Base-by-base conservation (phyloP, 768 basidiomycete species). In the Serendipita indica region DNA sequence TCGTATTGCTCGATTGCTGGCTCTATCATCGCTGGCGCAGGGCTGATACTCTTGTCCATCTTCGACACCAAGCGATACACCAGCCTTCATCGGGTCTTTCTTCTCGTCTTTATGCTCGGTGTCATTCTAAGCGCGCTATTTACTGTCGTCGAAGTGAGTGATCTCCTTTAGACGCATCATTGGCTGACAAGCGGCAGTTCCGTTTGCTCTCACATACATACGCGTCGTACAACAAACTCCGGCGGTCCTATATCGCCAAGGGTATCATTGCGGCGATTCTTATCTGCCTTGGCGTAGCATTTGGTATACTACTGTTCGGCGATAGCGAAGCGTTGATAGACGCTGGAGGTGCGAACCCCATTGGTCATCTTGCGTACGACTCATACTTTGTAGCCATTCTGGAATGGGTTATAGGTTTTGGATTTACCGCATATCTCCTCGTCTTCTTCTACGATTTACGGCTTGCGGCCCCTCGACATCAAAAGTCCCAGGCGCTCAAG, bases 331-430 rank as follows among this genome's bases (percentile, higher is more conserved):
- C 65, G 84, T 2, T 81, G 70, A 63, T 64, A 66, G 7, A 74
- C 69, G 0, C 62, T 62, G 1, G 68, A 82, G 60, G 78, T 71
- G 0, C 83, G 79, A 67, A 82, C 78, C 78, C 64, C 37, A 72
- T 62, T 41, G 27, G 25, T 33, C 16, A 33, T 35, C 13, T 39
- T 39, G 13, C 14, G 28, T 32, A 20, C 52, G n/a, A 49, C 3
- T 20, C 33, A 27, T 4, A 30, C 33, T 18, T 30, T 10, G 33
- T 41, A 80, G 84, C 75, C n/a, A 68, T 87, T 58, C 64, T 89
- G 4, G 87, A 89, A 68, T 89, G 86, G 86, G 65, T 68, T 0
- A 84, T 89, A 52, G 76, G 77, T 2, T 81, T 88, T 58, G 79
- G 83, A 5, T 87, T 81, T 67, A 82, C 82, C 3, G 75, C 85